Percentiles rank a stretch among this genome's conserved stretches.
Evolutionary conservation across 208 protist species (phyloP).

Genomic region (Trypanosoma rangeli): DNA sequence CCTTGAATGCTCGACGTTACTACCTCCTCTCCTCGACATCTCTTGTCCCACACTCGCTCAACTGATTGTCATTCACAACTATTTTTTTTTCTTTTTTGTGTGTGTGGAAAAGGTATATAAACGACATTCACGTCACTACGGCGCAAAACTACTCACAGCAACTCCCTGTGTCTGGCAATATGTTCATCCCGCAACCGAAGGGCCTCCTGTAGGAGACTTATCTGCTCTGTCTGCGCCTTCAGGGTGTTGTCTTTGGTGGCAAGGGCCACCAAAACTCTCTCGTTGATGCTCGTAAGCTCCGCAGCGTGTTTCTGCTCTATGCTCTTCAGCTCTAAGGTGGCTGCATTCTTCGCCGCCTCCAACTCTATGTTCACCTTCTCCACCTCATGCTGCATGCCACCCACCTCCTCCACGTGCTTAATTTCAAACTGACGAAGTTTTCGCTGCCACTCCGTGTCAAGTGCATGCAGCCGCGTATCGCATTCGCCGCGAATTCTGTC

Average conservation of each 20-base stretch:
- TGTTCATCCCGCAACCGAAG: conserved; percentile 71
- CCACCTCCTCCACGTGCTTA: conserved; percentile 54
- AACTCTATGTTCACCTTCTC: conserved; percentile 40
- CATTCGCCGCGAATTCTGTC: conserved; percentile 50
- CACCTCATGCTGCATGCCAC: conserved; percentile 47
- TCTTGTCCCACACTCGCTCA: no score
- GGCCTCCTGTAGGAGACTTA: conserved; percentile 70
- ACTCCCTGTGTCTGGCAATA: conserved; percentile 58
- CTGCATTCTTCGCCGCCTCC: conserved; percentile 33
- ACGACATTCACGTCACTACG: not conserved
- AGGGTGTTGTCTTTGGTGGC: conserved; percentile 79
- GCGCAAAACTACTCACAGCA: conserved; percentile 32
- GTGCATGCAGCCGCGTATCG: conserved; percentile 44
- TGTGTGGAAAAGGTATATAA: not conserved
- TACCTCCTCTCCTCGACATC: no score
- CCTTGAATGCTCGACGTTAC: no score
- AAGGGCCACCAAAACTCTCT: conserved; percentile 75
- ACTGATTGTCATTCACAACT: no score
- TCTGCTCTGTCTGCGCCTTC: conserved; percentile 57
- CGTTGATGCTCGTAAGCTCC: conserved; percentile 81
- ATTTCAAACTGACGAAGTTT: conserved; percentile 63
- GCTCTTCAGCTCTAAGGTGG: conserved; percentile 50
- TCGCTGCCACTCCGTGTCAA: conserved; percentile 72
- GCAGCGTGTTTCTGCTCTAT: conserved; percentile 77
- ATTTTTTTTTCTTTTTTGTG: no score